These are phyloP conservation scores for Metarhizium sp. DNA, from an alignment of 2,329 filamentous ascomycete genomes.

Conservation along the genomic window DNA sequence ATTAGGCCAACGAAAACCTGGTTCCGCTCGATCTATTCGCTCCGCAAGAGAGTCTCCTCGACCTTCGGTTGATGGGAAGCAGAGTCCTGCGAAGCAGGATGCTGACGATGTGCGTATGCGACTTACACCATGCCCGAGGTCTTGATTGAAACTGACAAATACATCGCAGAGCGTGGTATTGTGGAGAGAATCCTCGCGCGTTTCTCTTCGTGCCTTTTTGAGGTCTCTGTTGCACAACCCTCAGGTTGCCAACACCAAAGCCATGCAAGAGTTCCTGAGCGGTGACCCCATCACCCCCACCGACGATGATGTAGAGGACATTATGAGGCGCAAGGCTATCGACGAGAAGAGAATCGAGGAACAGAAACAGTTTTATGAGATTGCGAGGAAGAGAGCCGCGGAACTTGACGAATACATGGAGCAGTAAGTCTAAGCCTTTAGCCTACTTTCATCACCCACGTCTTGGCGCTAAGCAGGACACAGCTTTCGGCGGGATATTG, in stretches of 20 bases:
- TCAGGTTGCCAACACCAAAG: slow-evolving; percentile 71
- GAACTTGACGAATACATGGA: slow-evolving; percentile 99
- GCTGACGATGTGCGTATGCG: slow-evolving; percentile 16
- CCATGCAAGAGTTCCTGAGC: slow-evolving; percentile 77
- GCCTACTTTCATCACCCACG: no score
- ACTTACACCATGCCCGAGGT: background rate
- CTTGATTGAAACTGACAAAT: slow-evolving; percentile 14
- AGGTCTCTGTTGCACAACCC: slow-evolving; percentile 76
- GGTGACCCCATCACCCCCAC: slow-evolving; percentile 61
- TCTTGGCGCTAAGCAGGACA: slow-evolving; percentile 10
- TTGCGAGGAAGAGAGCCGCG: slow-evolving; percentile 78
- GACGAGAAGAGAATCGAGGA: slow-evolving; percentile 87
- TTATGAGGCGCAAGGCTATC: slow-evolving; percentile 67
- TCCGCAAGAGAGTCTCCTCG: slow-evolving; percentile 20
- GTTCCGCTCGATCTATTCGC: slow-evolving; percentile 21
- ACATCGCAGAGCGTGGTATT: slow-evolving; percentile 44
- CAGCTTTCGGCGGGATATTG: slow-evolving; percentile 56
- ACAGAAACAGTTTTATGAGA: slow-evolving; percentile 90
- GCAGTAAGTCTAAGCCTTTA: slow-evolving; percentile 42
- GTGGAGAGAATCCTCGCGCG: slow-evolving; percentile 80
- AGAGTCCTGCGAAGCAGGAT: slow-evolving; percentile 16
- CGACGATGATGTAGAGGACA: slow-evolving; percentile 77
- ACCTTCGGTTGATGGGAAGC: slow-evolving; percentile 21
- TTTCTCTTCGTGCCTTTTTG: slow-evolving; percentile 87
- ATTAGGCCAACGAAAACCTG: slow-evolving; percentile 7